These are phyloP conservation scores for Trichophaea hybrida DNA, from an alignment of 2,329 filamentous ascomycete genomes.

Conservation along the genomic window DNA sequence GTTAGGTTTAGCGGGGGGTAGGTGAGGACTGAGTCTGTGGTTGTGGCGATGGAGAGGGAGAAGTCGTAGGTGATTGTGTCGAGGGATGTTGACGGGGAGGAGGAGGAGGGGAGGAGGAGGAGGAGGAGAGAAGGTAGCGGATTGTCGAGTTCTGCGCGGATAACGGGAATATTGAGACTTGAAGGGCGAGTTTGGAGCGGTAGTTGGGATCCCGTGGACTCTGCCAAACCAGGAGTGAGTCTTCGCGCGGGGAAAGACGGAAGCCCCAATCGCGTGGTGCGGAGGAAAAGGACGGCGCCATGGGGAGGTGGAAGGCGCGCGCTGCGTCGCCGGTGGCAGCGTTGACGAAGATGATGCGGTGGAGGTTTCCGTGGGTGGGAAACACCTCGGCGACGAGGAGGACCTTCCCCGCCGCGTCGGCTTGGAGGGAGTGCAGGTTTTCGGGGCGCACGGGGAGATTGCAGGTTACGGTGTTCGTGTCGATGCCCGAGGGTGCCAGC, in stretches of 20 bases:
- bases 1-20: constrained; percentile 7
- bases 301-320: constrained; percentile 8
- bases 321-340: constrained; percentile 3
- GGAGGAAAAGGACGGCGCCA: constrained; percentile 5
- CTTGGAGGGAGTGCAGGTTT: constrained; percentile 6
- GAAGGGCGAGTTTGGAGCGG: constrained; percentile 6
- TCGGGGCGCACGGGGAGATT: constrained; percentile 7
- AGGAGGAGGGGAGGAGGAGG: neutral
- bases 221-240: constrained; percentile 3
- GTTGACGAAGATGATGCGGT: constrained; percentile 10
- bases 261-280: constrained; percentile 9
- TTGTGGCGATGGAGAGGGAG: neutral
- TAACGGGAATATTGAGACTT: constrained; percentile 8
- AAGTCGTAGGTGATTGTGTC: constrained; percentile 5
- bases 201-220: constrained; percentile 8
- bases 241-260: constrained; percentile 2
- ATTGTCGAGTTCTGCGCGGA: neutral
- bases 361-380: constrained; percentile 9
- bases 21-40: constrained; percentile 3
- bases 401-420: constrained; percentile 3
- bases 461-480: neutral
- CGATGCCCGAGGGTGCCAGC: neutral
- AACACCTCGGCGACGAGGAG: constrained; percentile 11
- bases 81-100: neutral
- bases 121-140: constrained; percentile 6